Percentiles rank a stretch among this genome's conserved stretches.
These are phyloP conservation scores for Linnemannia zychae DNA, from an alignment of 192 early-diverging fungal genomes.

Conservation along the genomic window DNA sequence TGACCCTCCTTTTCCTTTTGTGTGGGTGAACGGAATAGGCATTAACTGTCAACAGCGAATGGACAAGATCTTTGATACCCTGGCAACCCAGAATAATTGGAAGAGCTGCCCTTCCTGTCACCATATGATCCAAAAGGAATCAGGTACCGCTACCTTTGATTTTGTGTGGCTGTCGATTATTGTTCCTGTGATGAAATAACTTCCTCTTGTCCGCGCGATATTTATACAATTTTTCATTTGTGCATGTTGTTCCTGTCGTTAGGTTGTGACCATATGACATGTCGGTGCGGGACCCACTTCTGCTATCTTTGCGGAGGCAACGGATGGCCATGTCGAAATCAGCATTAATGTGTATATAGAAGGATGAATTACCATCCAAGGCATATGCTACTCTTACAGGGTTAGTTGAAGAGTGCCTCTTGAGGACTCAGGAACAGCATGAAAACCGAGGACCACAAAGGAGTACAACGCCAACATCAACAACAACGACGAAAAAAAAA, in stretches of 20 bases:
- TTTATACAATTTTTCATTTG: background rate
- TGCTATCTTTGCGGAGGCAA: slow-evolving; percentile 7
- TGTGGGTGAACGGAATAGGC: background rate
- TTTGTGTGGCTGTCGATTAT: too few species aligned
- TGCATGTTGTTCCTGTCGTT: background rate
- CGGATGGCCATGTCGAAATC: slow-evolving; percentile 13
- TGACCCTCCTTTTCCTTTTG: background rate
- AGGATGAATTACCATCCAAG: background rate
- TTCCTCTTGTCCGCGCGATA: too few species aligned
- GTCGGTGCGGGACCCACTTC: slow-evolving; percentile 26
- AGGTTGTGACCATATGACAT: slow-evolving; percentile 42
- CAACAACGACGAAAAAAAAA: too few species aligned
- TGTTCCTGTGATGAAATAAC: too few species aligned
- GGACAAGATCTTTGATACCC: background rate
- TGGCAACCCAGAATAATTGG: slow-evolving; percentile 16
- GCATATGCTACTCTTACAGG: background rate
- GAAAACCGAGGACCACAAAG: too few species aligned
- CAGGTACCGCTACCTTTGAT: background rate
- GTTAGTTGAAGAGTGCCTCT: background rate
- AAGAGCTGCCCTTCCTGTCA: slow-evolving; percentile 22
- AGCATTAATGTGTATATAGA: background rate
- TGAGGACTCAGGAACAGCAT: too few species aligned
- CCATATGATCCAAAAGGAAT: slow-evolving; percentile 18
- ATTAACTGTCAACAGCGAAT: background rate
- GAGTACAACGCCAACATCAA: too few species aligned